Evolutionary conservation across 306 rosid species (phyloP).

Genomic region (Acacia melanoxylon): DNA sequence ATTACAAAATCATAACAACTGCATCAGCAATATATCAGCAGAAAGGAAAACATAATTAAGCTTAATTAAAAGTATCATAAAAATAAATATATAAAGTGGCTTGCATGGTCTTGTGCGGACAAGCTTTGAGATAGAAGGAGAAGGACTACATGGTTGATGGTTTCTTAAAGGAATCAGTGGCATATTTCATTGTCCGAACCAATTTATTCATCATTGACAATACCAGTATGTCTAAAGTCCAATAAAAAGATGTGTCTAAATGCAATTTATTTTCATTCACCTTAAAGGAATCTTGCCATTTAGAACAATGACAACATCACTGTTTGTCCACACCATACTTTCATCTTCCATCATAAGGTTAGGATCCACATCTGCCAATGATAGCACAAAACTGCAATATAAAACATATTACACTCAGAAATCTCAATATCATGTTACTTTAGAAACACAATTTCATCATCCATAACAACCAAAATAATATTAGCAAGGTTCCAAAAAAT

Average conservation of each 20-base stretch:
- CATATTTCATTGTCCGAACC: neutral
- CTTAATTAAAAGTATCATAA: neutral
- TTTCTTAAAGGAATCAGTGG: constrained; percentile 25
- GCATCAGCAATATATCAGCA: constrained; percentile 17
- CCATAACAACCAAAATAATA: neutral
- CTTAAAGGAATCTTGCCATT: constrained; percentile 84
- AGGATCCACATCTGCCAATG: constrained; percentile 93
- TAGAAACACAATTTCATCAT: constrained; percentile 20
- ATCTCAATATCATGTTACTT: constrained; percentile 19
- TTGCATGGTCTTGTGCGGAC: neutral
- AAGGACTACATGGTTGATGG: constrained; percentile 12
- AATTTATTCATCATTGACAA: constrained; percentile 3
- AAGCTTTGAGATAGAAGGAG: neutral
- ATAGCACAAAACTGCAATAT: constrained; percentile 75
- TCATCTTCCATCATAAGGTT: constrained; percentile 94
- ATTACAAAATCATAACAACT: constrained; percentile 9
- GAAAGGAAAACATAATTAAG: neutral
- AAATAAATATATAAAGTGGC: constrained; percentile 10
- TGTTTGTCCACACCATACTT: constrained; percentile 92
- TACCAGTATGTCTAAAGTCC: neutral
- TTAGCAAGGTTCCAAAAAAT: neutral
- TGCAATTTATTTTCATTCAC: constrained; percentile 51
- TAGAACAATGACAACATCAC: constrained; percentile 86
- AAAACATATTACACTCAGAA: constrained; percentile 24
- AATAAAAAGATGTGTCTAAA: constrained; percentile 6